phyloP scores from a whole-genome alignment of 257 asterid species.

The Ligustrum vulgare region DNA sequence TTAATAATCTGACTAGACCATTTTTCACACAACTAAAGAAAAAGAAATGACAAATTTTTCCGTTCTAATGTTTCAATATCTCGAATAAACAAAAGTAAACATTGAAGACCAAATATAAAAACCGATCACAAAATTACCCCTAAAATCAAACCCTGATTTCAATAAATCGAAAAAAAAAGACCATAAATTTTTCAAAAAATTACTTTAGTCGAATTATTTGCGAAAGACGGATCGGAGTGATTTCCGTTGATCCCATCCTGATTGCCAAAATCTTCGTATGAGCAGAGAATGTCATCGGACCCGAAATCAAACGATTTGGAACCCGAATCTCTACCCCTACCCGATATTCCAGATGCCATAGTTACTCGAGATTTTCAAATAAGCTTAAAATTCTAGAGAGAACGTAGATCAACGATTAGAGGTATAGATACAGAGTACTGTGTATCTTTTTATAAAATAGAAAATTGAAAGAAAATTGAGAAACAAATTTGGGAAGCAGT shows the following conservation, averaged over 20 bases:
- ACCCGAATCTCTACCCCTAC: conserved; percentile 50
- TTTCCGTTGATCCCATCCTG: conserved; percentile 61
- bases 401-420: background rate
- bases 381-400: background rate
- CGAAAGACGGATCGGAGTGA: conserved; percentile 58
- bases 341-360: conserved; percentile 86
- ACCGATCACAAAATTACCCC: conserved; percentile 21
- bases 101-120: background rate
- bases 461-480: too few species aligned
- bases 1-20: background rate
- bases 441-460: background rate
- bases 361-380: conserved; percentile 12
- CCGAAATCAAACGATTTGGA: conserved; percentile 72
- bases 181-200: background rate
- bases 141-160: conserved; percentile 25
- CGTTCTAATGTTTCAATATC: background rate
- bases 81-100: background rate
- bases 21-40: conserved; percentile 3
- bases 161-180: background rate
- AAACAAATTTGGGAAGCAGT: background rate
- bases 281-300: conserved; percentile 78
- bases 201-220: conserved; percentile 43
- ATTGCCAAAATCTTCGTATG: conserved; percentile 70
- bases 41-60: background rate
- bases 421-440: background rate